These are phyloP conservation scores for Fusarium denticulatum DNA, from an alignment of 2,329 filamentous ascomycete genomes.

Conservation along the genomic window DNA sequence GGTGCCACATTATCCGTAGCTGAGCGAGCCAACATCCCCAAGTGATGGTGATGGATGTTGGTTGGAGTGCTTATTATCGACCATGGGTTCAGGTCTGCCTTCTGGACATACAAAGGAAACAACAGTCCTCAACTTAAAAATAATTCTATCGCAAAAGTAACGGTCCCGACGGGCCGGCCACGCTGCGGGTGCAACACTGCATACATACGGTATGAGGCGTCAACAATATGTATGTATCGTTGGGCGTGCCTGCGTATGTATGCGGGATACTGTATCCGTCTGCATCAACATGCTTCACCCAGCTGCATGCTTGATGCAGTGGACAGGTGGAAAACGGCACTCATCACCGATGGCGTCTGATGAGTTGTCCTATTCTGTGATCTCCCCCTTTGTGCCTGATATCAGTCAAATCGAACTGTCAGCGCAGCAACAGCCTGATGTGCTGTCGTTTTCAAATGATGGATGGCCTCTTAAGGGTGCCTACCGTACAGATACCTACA, in stretches of 20 bases:
- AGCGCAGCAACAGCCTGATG: conserved; percentile 8
- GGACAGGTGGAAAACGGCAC: conserved; percentile 8
- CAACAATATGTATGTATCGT: conserved; percentile 6
- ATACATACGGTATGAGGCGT: conserved; percentile 26
- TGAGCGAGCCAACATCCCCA: conserved; percentile 19
- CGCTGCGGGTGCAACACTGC: conserved; percentile 24
- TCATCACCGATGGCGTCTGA: conserved; percentile 19
- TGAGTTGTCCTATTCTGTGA: conserved; percentile 26
- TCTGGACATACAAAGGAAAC: conserved; percentile 2
- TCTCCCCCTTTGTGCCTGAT: conserved; percentile 20
- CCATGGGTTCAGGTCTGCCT: background rate
- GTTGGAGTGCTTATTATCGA: background rate
- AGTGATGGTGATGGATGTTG: conserved; percentile 8
- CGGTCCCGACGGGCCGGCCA: conserved; percentile 8
- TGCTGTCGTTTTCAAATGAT: conserved; percentile 19
- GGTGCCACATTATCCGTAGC: conserved; percentile 9
- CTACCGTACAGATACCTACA: background rate
- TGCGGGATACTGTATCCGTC: conserved; percentile 21
- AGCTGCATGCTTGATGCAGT: conserved; percentile 21
- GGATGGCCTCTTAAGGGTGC: conserved; percentile 1
- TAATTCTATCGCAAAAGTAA: background rate
- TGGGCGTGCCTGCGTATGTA: conserved; percentile 26
- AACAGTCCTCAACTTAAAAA: background rate
- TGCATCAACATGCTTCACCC: conserved; percentile 19
- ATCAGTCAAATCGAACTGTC: background rate